A percentile compares a stretch with the other conserved stretches of the same genome.
Evolutionary conservation across 2,329 filamentous ascomycete genomes (phyloP).

Genomic region (Phyllachora maydis): DNA sequence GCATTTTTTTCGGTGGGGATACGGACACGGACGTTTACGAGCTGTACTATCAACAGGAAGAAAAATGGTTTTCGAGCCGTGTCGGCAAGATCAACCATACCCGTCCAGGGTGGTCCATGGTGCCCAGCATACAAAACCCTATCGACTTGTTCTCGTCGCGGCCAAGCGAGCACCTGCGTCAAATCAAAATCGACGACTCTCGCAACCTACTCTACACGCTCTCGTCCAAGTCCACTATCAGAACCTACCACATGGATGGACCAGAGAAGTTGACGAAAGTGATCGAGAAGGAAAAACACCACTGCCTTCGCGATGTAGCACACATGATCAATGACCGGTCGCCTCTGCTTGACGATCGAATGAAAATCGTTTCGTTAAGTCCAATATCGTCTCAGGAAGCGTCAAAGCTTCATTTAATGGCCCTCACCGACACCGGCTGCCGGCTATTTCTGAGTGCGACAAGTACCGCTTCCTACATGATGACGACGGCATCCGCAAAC

Average conservation of each 20-base stretch:
- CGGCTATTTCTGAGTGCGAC: conserved; percentile 85
- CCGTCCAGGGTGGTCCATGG: conserved; percentile 46
- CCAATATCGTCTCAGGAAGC: conserved; percentile 65
- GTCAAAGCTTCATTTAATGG: conserved; percentile 70
- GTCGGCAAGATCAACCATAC: conserved; percentile 83
- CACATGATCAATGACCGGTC: conserved; percentile 71
- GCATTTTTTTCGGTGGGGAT: conserved; percentile 79
- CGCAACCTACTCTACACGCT: conserved; percentile 80
- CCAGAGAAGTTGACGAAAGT: conserved; percentile 38
- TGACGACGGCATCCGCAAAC: conserved; percentile 36
- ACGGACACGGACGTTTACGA: conserved; percentile 79
- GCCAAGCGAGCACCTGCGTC: conserved; percentile 42
- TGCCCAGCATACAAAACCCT: conserved; percentile 18
- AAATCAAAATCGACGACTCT: conserved; percentile 77
- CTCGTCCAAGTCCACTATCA: conserved; percentile 71
- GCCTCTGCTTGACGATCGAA: conserved; percentile 45
- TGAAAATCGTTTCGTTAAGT: conserved; percentile 66
- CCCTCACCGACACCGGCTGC: conserved; percentile 75
- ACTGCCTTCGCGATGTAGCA: conserved; percentile 51
- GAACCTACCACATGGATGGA: conserved; percentile 71
- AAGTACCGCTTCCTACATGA: conserved; percentile 47
- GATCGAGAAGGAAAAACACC: conserved; percentile 42
- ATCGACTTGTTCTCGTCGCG: conserved; percentile 27
- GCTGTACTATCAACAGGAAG: conserved; percentile 89
- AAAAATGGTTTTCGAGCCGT: conserved; percentile 84